These are phyloP conservation scores for Chlorella sp. DNA, from an alignment of 139 green algal species.

Conservation along the genomic window DNA sequence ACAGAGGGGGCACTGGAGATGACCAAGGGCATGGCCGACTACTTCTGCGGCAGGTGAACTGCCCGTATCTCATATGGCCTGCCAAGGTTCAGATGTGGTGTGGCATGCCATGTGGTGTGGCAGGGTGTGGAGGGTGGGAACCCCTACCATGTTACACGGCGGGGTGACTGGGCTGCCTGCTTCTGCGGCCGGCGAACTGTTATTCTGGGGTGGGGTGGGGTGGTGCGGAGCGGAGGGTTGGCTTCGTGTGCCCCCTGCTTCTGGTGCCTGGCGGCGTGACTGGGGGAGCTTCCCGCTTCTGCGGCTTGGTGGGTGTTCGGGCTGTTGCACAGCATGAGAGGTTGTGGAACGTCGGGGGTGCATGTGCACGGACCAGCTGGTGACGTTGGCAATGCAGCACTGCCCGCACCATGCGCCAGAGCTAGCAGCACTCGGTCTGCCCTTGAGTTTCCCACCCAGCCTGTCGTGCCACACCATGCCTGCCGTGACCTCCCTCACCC, in stretches of 20 bases:
- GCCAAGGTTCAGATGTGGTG: no score
- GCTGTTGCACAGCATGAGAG: no score
- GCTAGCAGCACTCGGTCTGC: no score
- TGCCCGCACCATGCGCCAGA: no score
- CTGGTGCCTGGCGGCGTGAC: not conserved
- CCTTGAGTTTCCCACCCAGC: no score
- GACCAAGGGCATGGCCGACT: constrained; percentile 49
- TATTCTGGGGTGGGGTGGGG: not conserved
- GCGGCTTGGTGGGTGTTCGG: no score
- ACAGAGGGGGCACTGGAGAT: constrained; percentile 52
- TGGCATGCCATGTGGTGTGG: no score
- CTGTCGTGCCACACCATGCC: no score
- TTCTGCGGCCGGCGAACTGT: constrained; percentile 33
- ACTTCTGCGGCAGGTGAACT: constrained; percentile 47
- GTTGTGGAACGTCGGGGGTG: no score
- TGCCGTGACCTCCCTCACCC: no score
- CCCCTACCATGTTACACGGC: not conserved
- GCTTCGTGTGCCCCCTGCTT: not conserved
- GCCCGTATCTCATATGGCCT: no score
- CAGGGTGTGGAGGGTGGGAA: not conserved
- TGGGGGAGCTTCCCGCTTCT: not conserved
- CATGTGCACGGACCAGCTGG: not conserved
- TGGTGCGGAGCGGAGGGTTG: not conserved
- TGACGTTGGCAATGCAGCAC: no score
- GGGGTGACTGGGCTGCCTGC: constrained; percentile 54